phyloP scores from a whole-genome alignment of 2,329 filamentous ascomycete genomes.

The Talaromyces sp. region DNA sequence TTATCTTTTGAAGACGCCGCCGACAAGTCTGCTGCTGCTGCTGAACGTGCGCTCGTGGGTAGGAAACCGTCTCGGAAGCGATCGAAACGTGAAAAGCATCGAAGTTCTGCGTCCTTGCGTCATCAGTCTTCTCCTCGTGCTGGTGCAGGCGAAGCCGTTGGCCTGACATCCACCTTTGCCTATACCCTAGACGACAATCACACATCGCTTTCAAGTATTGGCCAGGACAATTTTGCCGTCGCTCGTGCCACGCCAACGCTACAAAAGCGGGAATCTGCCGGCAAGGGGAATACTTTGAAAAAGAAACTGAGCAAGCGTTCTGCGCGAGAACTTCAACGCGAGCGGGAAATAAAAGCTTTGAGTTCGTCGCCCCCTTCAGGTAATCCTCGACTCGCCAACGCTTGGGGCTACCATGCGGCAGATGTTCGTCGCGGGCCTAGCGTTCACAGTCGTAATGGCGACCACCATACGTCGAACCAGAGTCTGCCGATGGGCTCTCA shows the following conservation, averaged over 20 bases:
- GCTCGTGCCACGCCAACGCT: slow-evolving; percentile 51
- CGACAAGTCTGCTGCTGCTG: slow-evolving; percentile 3
- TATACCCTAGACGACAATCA: slow-evolving; percentile 27
- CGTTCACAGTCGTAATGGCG: slow-evolving; percentile 55
- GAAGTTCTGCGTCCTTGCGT: slow-evolving; percentile 10
- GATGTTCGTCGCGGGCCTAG: slow-evolving; percentile 64
- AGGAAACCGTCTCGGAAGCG: slow-evolving; percentile 36
- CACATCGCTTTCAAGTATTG: slow-evolving; percentile 37
- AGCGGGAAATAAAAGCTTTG: slow-evolving; percentile 87
- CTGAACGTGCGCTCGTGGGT: slow-evolving; percentile 25
- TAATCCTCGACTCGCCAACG: slow-evolving; percentile 54
- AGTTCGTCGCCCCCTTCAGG: slow-evolving; percentile 65
- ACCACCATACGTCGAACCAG: slow-evolving; percentile 66
- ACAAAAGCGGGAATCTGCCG: slow-evolving; percentile 53
- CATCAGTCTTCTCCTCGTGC: slow-evolving; percentile 1
- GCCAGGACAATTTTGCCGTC: slow-evolving; percentile 41
- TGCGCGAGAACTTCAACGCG: slow-evolving; percentile 71
- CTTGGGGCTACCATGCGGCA: slow-evolving; percentile 61
- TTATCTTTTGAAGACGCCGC: slow-evolving; percentile 5
- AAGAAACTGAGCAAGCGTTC: slow-evolving; percentile 76
- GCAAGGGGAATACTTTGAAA: slow-evolving; percentile 58
- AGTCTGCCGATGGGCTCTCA: slow-evolving; percentile 72
- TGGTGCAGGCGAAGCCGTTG: slow-evolving; percentile 9
- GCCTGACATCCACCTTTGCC: slow-evolving; percentile 17
- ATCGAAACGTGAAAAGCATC: slow-evolving; percentile 36